Evolutionary conservation across 441 rosid species (phyloP).

Genomic region (Populus trichocarpa): DNA sequence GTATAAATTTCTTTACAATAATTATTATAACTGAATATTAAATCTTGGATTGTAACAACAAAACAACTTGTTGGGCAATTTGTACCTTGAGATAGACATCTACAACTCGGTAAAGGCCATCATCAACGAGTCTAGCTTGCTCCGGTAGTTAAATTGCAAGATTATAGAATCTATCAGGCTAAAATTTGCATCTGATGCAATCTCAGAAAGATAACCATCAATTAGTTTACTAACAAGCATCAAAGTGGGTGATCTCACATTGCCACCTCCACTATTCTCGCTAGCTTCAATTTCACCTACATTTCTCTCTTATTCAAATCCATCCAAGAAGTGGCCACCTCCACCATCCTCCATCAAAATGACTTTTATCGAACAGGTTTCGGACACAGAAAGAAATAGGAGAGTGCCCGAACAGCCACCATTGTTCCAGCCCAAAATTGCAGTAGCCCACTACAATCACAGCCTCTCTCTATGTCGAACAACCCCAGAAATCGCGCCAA

Average conservation of each 20-base stretch:
- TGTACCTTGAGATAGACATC: slow-evolving; percentile 94
- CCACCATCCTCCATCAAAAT: too few relatives aligned
- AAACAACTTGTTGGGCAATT: not conserved
- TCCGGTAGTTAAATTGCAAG: slow-evolving; percentile 81
- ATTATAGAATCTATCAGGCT: slow-evolving; percentile 81
- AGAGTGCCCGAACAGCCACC: too few relatives aligned
- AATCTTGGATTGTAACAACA: too few relatives aligned
- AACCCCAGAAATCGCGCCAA: too few relatives aligned
- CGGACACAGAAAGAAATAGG: too few relatives aligned
- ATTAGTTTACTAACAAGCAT: slow-evolving; percentile 86
- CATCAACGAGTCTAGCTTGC: slow-evolving; percentile 78
- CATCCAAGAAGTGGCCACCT: slow-evolving; percentile 60
- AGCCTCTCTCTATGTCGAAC: too few relatives aligned
- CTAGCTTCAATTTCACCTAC: slow-evolving; percentile 29
- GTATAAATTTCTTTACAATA: not conserved
- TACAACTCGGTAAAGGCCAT: slow-evolving; percentile 84
- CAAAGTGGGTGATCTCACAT: slow-evolving; percentile 44
- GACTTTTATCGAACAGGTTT: too few relatives aligned
- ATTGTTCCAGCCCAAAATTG: too few relatives aligned
- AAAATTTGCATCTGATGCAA: slow-evolving; percentile 84
- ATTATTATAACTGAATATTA: too few relatives aligned
- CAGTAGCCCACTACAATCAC: too few relatives aligned
- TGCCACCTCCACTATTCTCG: slow-evolving; percentile 16
- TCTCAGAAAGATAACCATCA: slow-evolving; percentile 92
- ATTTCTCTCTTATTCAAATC: slow-evolving; percentile 30